A percentile compares a stretch with the other conserved stretches of the same genome.
Evolutionary conservation across 1,284 basidiomycete species (phyloP).

Genomic region (Meripilus lineatus): DNA sequence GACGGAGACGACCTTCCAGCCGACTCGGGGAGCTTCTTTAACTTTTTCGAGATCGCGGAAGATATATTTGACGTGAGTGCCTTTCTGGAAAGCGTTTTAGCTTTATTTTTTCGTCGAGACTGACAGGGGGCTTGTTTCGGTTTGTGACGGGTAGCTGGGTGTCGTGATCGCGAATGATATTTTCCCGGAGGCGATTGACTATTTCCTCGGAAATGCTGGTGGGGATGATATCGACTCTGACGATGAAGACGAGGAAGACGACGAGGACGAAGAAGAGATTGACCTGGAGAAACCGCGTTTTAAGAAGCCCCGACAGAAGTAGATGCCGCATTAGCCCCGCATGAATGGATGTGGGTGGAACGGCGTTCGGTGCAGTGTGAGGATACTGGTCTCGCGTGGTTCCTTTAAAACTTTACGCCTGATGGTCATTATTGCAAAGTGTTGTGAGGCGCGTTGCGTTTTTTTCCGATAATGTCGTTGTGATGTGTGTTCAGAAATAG

Average conservation of each 20-base stretch:
- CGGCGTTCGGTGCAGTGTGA: no score
- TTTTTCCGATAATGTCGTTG: not conserved
- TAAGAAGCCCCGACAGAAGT: constrained; percentile 66
- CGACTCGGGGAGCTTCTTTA: constrained; percentile 84
- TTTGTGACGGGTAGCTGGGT: constrained; percentile 49
- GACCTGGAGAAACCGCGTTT: constrained; percentile 74
- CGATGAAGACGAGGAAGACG: constrained; percentile 59
- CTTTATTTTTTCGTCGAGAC: constrained; percentile 4
- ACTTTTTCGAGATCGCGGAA: constrained; percentile 68
- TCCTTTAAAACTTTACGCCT: no score
- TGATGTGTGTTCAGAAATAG: not conserved
- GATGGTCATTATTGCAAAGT: no score
- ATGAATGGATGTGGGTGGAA: no score
- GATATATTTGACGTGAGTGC: constrained; percentile 65
- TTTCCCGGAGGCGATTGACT: constrained; percentile 73
- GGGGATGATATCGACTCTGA: constrained; percentile 58
- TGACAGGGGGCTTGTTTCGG: constrained; percentile 4
- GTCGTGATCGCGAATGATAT: constrained; percentile 67
- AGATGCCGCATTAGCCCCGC: no score
- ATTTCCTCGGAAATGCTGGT: constrained; percentile 63
- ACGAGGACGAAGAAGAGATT: constrained; percentile 74
- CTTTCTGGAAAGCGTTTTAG: constrained; percentile 1
- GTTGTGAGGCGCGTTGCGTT: no score
- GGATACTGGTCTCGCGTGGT: no score
- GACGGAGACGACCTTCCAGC: constrained; percentile 51